Conservation (phyloP, 768 basidiomycete species). For the Lactarius deliciosus region DNA sequence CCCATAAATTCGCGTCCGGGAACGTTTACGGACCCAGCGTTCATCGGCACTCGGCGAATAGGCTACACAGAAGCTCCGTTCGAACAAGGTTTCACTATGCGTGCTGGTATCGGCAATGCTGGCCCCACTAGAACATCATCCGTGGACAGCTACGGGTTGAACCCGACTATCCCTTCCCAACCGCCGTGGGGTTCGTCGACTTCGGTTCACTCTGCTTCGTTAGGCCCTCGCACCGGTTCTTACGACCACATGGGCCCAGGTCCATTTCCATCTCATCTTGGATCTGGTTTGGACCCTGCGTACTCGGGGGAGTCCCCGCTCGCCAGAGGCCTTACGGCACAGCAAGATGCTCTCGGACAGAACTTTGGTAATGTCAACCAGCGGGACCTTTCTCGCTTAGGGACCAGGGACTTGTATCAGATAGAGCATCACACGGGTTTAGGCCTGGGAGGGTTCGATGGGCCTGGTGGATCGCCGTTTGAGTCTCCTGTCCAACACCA, state of each 20-base stretch:
- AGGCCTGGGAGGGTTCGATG: slow-evolving; percentile 25
- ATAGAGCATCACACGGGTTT: slow-evolving; percentile 21
- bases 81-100: slow-evolving; percentile 24
- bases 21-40: slow-evolving; percentile 18
- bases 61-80: slow-evolving; percentile 24
- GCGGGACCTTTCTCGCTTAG: slow-evolving; percentile 28
- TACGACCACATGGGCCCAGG: slow-evolving; percentile 23
- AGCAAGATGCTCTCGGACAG: slow-evolving; percentile 24
- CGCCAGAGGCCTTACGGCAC: slow-evolving; percentile 13
- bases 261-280: slow-evolving; percentile 19
- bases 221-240: slow-evolving; percentile 16
- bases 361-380: slow-evolving; percentile 23
- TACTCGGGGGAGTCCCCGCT: slow-evolving; percentile 22
- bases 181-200: slow-evolving; percentile 19
- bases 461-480: slow-evolving; percentile 20
- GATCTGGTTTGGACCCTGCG: slow-evolving; percentile 18
- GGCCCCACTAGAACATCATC: slow-evolving; percentile 21
- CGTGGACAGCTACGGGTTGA: slow-evolving; percentile 22
- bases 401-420: slow-evolving; percentile 27
- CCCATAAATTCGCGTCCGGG: slow-evolving; percentile 23
- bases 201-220: slow-evolving; percentile 16
- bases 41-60: slow-evolving; percentile 18
- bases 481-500: slow-evolving; percentile 26
- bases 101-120: slow-evolving; percentile 16
- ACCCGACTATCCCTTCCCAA: slow-evolving; percentile 23